Percentiles rank a stretch among this genome's conserved stretches.
These are phyloP conservation scores for sweet orange (Citrus sinensis) DNA, from an alignment of 345 rosid genomes.

Conservation along the genomic window DVS_A1.0 CM039165.1:35140001-35140500, in stretches of 20 bases:
- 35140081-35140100: slow-evolving; percentile 95
- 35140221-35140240: slow-evolving; percentile 39
- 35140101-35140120: slow-evolving; percentile 59
- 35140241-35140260: slow-evolving; percentile 56
- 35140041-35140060: slow-evolving; percentile 96
- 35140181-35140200: slow-evolving; percentile 37
- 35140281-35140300: slow-evolving; percentile 69
- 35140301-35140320: slow-evolving; percentile 88
- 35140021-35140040: slow-evolving; percentile 94
- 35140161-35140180: slow-evolving; percentile 32
- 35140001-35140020: slow-evolving; percentile 98
- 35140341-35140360: slow-evolving; percentile 71
- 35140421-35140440: slow-evolving; percentile 21
- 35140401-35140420: slow-evolving; percentile 42
- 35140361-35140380: slow-evolving; percentile 66
- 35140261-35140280: slow-evolving; percentile 53
- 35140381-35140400: slow-evolving; percentile 54
- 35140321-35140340: slow-evolving; percentile 70
- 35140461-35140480: slow-evolving; percentile 5
- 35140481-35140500: slow-evolving; percentile 17
- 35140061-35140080: slow-evolving; percentile 96
- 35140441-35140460: slow-evolving; percentile 7
- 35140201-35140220: slow-evolving; percentile 25
- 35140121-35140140: slow-evolving; percentile 36
- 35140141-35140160: slow-evolving; percentile 38